Percentiles rank a stretch among this genome's conserved stretches.
These are phyloP conservation scores for Clitopilus hobsonii DNA, from an alignment of 768 basidiomycete genomes.

Conservation along the genomic window DNA sequence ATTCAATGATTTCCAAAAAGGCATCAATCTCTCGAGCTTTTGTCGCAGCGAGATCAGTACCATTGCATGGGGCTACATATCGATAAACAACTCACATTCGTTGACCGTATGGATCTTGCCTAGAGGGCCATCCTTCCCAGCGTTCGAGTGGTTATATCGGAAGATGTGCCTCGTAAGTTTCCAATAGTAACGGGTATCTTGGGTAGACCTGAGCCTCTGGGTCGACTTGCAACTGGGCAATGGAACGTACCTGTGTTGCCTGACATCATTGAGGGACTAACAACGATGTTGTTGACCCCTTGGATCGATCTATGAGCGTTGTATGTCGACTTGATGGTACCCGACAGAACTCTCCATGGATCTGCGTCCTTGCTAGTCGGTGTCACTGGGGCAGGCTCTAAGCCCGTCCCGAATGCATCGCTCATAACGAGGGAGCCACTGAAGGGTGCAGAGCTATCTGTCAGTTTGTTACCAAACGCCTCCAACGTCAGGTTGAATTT, in stretches of 20 bases:
- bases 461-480: conserved; percentile 47
- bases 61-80: no score
- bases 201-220: conserved; percentile 13
- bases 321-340: conserved; percentile 60
- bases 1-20: conserved; percentile 62
- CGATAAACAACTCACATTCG: conserved; percentile 44
- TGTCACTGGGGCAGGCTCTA: conserved; percentile 69
- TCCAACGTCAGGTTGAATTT: conserved; percentile 54
- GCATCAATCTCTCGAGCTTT: conserved; percentile 45
- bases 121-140: conserved; percentile 24
- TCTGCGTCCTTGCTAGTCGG: conserved; percentile 37
- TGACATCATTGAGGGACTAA: conserved; percentile 53
- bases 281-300: conserved; percentile 31
- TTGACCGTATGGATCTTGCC: conserved; percentile 65
- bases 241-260: conserved; percentile 49
- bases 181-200: conserved; percentile 62
- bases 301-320: conserved; percentile 39
- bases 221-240: conserved; percentile 4
- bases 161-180: conserved; percentile 57
- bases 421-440: conserved; percentile 46
- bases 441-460: conserved; percentile 25
- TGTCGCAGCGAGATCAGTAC: no score
- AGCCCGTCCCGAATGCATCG: conserved; percentile 41
- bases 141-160: conserved; percentile 53
- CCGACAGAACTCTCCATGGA: conserved; percentile 51